Base-by-base conservation (phyloP, 805 yeast genomes). In the Isabelozyma pseudorhagii region DNA sequence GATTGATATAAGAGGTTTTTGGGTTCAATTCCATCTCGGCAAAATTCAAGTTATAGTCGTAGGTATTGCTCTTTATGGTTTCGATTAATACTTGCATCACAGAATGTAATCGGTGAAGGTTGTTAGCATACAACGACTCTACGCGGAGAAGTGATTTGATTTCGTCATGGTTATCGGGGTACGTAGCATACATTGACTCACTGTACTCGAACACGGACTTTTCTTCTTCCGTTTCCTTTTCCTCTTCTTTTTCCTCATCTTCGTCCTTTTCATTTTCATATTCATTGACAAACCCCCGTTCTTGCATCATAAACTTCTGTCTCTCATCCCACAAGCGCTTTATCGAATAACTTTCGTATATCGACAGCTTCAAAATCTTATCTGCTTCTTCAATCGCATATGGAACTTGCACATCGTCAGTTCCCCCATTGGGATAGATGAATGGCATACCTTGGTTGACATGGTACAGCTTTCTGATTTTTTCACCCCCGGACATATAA, bases 301-400 rank as follows among this genome's bases (percentile, higher is more conserved):
- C 97, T 52, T 85, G 85, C 42, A 74, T 69, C 79, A 88, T 84
- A 55, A 89, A 89, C 17, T 74, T 64, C 50, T 85, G 87, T 47
- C 92, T 74, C 51, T 86, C 93, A 27, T 75, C 64, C 83, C 91
- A 84, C 42, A 92, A 66, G 59, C 92, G 91, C 50, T 81, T 77
- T 13, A 82, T 74, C n/a, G 84, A 79, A 48, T 88, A 79, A 44
- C 87, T 84, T 18, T 86, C 85, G 49, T 81, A 75, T 1, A 89
- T 78, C 13, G 87, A 80, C 9, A 79, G 69, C 28, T 78, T 75
- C 52, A 89, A 79, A 8, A 93, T 78, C 11, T 79, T 79, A 21
- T 89, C 77, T 0, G 97, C 97, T 62, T 93, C 97, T 43, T 78
- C 72, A 28, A 92, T 83, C 52, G 96, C 90, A 39, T 69, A 77